A percentile compares a stretch with the other conserved stretches of the same genome.
Evolutionary conservation across 1,284 basidiomycete genomes (phyloP).

Genomic region (Neonothopanus nambi): DNA sequence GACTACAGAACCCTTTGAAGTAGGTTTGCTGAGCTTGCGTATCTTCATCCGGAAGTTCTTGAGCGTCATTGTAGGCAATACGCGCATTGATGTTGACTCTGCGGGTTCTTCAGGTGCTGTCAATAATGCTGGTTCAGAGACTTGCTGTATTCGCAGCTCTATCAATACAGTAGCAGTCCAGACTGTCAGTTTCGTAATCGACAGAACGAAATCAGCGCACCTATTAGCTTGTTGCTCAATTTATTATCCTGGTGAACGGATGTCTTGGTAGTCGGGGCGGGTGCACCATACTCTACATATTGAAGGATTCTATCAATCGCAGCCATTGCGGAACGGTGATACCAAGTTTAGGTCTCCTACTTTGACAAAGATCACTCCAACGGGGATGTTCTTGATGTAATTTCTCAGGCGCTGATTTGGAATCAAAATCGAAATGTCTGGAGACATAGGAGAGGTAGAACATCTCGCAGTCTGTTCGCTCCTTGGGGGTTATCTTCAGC

Average conservation of each 20-base stretch:
- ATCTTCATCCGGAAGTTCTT: constrained; percentile 55
- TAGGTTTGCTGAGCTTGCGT: constrained; percentile 43
- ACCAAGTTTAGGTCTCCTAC: constrained; percentile 47
- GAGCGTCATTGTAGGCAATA: constrained; percentile 67
- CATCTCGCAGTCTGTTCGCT: constrained; percentile 85
- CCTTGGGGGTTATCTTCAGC: constrained; percentile 63
- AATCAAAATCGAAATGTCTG: constrained; percentile 42
- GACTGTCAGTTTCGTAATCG: not conserved
- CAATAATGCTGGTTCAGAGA: constrained; percentile 23
- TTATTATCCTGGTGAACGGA: constrained; percentile 47
- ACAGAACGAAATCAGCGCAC: constrained; percentile 42
- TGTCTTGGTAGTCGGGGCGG: constrained; percentile 38
- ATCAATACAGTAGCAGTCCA: not conserved
- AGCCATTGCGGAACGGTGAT: constrained; percentile 11
- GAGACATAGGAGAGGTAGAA: constrained; percentile 75
- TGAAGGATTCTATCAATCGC: constrained; percentile 3
- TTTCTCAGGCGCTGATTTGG: constrained; percentile 27
- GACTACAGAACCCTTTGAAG: constrained; percentile 30
- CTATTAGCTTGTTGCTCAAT: constrained; percentile 61
- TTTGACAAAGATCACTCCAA: constrained; percentile 61
- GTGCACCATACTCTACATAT: constrained; percentile 61
- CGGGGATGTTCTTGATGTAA: constrained; percentile 55
- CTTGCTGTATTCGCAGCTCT: constrained; percentile 13
- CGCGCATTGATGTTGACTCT: constrained; percentile 36
- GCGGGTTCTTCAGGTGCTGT: constrained; percentile 27